Percentiles rank a stretch among this genome's conserved stretches.
Conservation (phyloP, 78 protist genomes). For the Dictyostelium capitatum region DNA sequence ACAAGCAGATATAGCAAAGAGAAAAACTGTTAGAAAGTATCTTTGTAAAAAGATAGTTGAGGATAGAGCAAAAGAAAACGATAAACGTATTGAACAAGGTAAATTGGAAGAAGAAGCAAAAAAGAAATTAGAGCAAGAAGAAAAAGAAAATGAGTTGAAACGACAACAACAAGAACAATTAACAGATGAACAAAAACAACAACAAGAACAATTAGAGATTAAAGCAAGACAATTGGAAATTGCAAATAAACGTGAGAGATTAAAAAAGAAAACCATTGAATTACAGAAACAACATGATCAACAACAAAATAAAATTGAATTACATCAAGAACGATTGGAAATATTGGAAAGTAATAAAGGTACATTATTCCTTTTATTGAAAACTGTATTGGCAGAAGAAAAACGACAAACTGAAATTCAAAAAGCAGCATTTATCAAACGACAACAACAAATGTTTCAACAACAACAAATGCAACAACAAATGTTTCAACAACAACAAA, state of each 20-base stretch:
- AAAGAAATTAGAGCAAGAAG: neutral
- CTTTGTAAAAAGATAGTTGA: conserved; percentile 8
- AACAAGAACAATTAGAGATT: neutral
- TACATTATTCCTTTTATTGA: neutral
- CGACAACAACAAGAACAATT: neutral
- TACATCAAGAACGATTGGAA: neutral
- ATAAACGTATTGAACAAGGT: neutral
- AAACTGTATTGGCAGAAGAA: neutral
- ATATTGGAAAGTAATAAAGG: neutral
- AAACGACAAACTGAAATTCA: neutral
- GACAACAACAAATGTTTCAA: neutral
- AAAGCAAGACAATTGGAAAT: neutral
- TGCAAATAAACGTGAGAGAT: neutral
- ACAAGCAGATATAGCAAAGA: conserved; percentile 16
- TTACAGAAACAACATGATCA: neutral
- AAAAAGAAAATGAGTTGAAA: neutral
- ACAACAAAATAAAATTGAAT: neutral
- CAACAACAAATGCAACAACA: too few species aligned
- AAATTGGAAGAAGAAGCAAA: neutral
- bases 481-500: too few species aligned
- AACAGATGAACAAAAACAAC: conserved; percentile 7
- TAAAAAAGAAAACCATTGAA: neutral
- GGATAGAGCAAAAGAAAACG: neutral
- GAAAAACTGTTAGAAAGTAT: conserved; percentile 5
- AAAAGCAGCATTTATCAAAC: neutral